Evolutionary conservation across 345 rosid species (phyloP), one percentile per base, ranked within the genome.

Genomic region (Brassica juncea): DNA sequence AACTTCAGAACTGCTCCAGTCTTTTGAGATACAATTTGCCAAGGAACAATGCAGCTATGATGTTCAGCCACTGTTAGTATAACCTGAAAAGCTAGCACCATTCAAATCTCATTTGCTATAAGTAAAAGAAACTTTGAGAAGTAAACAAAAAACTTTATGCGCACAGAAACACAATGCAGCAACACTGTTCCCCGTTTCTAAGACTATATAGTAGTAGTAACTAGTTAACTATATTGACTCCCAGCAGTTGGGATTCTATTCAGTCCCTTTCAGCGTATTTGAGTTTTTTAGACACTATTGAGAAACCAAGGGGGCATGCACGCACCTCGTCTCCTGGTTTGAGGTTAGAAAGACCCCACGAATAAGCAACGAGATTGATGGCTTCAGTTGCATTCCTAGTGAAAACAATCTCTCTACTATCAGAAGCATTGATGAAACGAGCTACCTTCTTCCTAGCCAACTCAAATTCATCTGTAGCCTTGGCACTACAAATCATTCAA

Each of bases 371-470:
- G 31, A 95, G 86, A 87, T 95, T 93, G 77, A 95, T 89, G 47
- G 99, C 99, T 83, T 95, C 99, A 25, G 99, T 93, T 2, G 99
- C 99, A 80, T 95, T 93, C 78, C 89, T 91, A 0, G 99, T 95
- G 80, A 95, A 93, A 54, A 95, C 87, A 76, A 94, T 90, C 86
- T 95, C 97, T 75, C 80, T 66, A 59, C 88, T 74, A 21, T 91
- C 94, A 0, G 85, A 73, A 2, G 98, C 99, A 81, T 93, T 95
- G 57, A 95, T 86, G 74, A 95, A 93, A 62, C 84, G 73, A 5
- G 98, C 93, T 23, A 95, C 97, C 59, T 95, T 93, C 84, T 93
- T 90, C 79, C 99, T 87, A 8, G 98, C 97, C 80, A 91, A 76
- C 80, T 93, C 98, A 73, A 89, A 93, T 76, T 87, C 96, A 66